Conservation (phyloP, 441 rosid species). For the Syzygium malaccense region DNA sequence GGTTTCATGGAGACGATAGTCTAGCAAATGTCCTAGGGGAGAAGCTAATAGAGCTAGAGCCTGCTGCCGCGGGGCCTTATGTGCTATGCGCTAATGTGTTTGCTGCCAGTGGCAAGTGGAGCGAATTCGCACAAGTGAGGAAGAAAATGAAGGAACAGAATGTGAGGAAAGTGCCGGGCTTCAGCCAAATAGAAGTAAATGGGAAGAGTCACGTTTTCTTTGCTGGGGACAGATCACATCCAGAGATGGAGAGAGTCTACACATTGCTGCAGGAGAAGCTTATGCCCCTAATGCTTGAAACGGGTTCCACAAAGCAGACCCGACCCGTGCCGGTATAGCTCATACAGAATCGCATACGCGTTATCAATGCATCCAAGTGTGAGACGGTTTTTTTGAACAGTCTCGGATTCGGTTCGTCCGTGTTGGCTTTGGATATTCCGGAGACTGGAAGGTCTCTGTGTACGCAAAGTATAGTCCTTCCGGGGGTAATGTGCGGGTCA, state of each 20-base stretch:
- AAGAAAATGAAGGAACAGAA: constrained; percentile 29
- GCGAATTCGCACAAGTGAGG: constrained; percentile 25
- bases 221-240: constrained; percentile 24
- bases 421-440: not conserved
- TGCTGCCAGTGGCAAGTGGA: constrained; percentile 30
- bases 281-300: constrained; percentile 14
- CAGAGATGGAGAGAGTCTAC: constrained; percentile 21
- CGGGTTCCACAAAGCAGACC: not conserved
- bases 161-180: constrained; percentile 28
- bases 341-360: not conserved
- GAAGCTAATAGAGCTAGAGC: constrained; percentile 25
- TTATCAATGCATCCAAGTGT: not conserved
- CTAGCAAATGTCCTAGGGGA: constrained; percentile 15
- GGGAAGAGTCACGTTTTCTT: constrained; percentile 25
- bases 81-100: constrained; percentile 24
- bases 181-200: constrained; percentile 28
- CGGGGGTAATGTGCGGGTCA: not conserved
- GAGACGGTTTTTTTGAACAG: not conserved
- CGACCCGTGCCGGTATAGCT: not conserved
- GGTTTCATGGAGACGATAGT: constrained; percentile 18
- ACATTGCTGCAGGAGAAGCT: constrained; percentile 14
- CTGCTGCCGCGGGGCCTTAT: constrained; percentile 17
- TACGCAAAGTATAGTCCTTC: not conserved
- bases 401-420: not conserved
- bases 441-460: not conserved